Conservation (phyloP, 2,329 filamentous ascomycete species). For the Rugonectria rugulosa region DNA sequence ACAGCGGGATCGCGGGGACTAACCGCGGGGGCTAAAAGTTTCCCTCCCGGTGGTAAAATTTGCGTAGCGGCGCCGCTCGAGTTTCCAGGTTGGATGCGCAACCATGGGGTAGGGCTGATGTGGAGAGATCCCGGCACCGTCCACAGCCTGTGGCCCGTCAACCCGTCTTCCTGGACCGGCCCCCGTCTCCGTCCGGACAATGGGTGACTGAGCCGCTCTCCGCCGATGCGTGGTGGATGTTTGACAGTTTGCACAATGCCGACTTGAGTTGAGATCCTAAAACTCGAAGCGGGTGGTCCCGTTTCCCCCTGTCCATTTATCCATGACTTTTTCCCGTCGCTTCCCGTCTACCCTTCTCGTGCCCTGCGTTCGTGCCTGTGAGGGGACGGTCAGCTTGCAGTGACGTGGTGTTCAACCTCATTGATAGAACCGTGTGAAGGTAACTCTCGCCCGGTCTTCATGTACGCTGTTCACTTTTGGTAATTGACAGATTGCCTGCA, state of each 20-base stretch:
- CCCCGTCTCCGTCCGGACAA: conserved; percentile 12
- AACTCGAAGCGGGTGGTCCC: conserved; percentile 5
- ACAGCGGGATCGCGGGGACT: conserved; percentile 18
- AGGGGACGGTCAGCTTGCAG: conserved; percentile 6
- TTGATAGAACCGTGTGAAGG: conserved; percentile 4
- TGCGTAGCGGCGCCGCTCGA: conserved; percentile 15
- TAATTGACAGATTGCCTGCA: conserved; percentile 19
- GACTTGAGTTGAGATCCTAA: neutral
- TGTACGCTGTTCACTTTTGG: conserved; percentile 8
- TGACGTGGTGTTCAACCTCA: conserved; percentile 5
- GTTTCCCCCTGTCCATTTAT: conserved; percentile 1
- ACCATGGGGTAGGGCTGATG: conserved; percentile 24
- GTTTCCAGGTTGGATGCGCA: conserved; percentile 14
- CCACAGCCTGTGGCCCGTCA: neutral
- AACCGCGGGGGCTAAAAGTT: conserved; percentile 19
- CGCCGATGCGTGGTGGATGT: conserved; percentile 11
- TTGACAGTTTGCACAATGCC: neutral
- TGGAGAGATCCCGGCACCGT: conserved; percentile 25
- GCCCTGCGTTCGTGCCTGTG: conserved; percentile 19
- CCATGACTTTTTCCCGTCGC: conserved; percentile 2
- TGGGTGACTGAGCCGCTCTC: conserved; percentile 10
- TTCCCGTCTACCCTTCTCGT: conserved; percentile 7
- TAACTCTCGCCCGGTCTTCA: conserved; percentile 13
- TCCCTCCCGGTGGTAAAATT: conserved; percentile 16
- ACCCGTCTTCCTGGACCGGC: neutral